Percentiles rank a stretch among this genome's conserved stretches.
phyloP scores from a whole-genome alignment of 495 filamentous ascomycete species.

The Hamigera avellanea region DNA sequence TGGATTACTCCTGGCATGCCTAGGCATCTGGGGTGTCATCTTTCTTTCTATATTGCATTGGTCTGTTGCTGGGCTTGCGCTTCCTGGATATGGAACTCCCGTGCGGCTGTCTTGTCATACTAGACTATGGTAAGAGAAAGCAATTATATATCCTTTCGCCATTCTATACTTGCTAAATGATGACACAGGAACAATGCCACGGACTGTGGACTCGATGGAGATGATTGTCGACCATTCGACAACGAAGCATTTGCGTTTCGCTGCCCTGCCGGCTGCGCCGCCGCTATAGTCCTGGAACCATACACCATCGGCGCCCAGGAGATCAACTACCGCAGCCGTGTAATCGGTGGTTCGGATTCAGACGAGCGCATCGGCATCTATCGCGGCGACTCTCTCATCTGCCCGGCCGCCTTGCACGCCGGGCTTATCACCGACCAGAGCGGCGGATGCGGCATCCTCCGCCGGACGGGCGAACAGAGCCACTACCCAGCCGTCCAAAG shows the following conservation, averaged over 20 bases:
- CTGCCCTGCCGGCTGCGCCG: constrained; percentile 59
- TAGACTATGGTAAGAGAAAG: constrained; percentile 36
- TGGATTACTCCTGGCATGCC: constrained; percentile 37
- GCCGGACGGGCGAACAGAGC: constrained; percentile 46
- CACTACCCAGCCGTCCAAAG: constrained; percentile 37
- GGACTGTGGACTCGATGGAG: constrained; percentile 60
- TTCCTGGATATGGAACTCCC: constrained; percentile 51
- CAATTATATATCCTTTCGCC: background rate
- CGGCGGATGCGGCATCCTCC: constrained; percentile 65
- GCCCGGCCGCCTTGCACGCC: constrained; percentile 61
- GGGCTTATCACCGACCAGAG: constrained; percentile 50
- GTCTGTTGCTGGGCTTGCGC: constrained; percentile 42
- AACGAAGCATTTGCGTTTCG: constrained; percentile 56
- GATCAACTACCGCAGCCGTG: constrained; percentile 49
- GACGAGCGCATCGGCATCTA: constrained; percentile 39
- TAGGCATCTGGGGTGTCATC: constrained; percentile 52
- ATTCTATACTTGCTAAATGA: constrained; percentile 1
- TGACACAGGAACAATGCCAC: constrained; percentile 32
- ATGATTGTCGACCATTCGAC: constrained; percentile 60
- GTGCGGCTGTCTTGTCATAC: constrained; percentile 38
- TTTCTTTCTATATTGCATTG: constrained; percentile 53
- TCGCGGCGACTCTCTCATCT: constrained; percentile 69
- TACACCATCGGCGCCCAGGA: constrained; percentile 57
- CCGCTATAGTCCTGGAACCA: constrained; percentile 53
- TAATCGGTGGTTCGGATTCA: constrained; percentile 50